phyloP scores from a whole-genome alignment of 1,284 basidiomycete species.

The Ceratobasidium sp. region DNA sequence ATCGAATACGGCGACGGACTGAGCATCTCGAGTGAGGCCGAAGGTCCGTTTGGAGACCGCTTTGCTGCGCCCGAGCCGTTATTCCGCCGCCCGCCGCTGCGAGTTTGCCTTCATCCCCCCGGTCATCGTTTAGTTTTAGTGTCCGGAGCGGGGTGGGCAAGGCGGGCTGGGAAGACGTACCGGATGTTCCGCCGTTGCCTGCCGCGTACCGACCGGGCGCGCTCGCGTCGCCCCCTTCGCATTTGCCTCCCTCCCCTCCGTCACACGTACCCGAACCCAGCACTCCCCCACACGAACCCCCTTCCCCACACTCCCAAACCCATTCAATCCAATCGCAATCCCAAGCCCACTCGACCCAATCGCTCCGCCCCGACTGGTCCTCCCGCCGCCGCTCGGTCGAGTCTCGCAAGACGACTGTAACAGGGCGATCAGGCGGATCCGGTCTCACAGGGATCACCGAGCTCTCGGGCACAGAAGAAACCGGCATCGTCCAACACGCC shows the following conservation, averaged over 20 bases:
- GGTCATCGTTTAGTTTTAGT: constrained; percentile 25
- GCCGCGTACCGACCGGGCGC: neutral
- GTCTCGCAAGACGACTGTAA: neutral
- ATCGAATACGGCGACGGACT: constrained; percentile 9
- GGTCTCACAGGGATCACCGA: constrained; percentile 16
- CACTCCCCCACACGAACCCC: neutral
- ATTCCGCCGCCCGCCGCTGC: constrained; percentile 1
- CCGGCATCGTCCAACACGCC: constrained; percentile 17
- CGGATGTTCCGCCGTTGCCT: constrained; percentile 19
- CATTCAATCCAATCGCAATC: neutral
- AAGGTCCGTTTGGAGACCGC: constrained; percentile 17
- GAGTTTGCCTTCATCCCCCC: constrained; percentile 23
- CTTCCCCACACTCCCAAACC: neutral
- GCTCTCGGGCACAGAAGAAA: neutral
- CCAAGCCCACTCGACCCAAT: neutral
- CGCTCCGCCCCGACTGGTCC: neutral
- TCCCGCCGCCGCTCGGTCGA: neutral
- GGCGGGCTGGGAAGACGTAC: neutral
- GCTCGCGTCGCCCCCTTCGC: neutral
- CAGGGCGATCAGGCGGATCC: neutral
- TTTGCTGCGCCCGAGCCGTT: constrained; percentile 1
- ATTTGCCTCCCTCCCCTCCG: neutral
- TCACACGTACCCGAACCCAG: neutral
- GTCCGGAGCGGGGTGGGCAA: constrained; percentile 17
- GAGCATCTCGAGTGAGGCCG: neutral